phyloP scores from a whole-genome alignment of 78 protist genomes.

The Dictyostelium brefeldianum region DNA sequence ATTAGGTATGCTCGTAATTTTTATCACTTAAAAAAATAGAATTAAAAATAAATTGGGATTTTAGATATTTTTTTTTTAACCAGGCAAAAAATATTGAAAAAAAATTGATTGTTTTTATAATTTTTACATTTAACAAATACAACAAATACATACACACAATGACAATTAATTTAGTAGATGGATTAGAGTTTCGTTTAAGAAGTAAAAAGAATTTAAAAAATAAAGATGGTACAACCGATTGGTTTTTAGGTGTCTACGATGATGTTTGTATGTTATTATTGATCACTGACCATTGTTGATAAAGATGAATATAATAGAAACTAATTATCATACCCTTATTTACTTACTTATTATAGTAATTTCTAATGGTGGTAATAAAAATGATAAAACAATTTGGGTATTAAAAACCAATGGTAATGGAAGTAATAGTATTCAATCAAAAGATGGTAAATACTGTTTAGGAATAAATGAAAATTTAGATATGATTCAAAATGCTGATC shows the following conservation, averaged over 20 bases:
- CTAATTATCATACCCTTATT: not conserved
- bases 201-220: slow-evolving; percentile 42
- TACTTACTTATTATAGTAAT: not conserved
- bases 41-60: too few relatives aligned
- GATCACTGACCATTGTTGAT: too few relatives aligned
- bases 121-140: too few relatives aligned
- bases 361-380: slow-evolving; percentile 31
- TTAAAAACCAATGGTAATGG: not conserved
- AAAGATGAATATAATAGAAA: too few relatives aligned
- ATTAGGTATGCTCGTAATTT: too few relatives aligned
- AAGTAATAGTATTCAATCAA: not conserved
- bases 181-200: slow-evolving; percentile 48
- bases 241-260: slow-evolving; percentile 48
- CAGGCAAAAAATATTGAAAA: too few relatives aligned
- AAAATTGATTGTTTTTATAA: too few relatives aligned
- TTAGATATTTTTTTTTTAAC: too few relatives aligned
- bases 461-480: slow-evolving; percentile 37
- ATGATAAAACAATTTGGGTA: slow-evolving; percentile 42
- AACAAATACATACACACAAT: not conserved
- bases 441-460: slow-evolving; percentile 9
- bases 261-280: slow-evolving; percentile 32
- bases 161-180: slow-evolving; percentile 46
- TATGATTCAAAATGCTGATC: slow-evolving; percentile 5
- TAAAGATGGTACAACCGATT: slow-evolving; percentile 55
- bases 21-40: too few relatives aligned